These are phyloP conservation scores for Lepidium didymum DNA, from an alignment of 345 rosid species.

Conservation along the genomic window DNA sequence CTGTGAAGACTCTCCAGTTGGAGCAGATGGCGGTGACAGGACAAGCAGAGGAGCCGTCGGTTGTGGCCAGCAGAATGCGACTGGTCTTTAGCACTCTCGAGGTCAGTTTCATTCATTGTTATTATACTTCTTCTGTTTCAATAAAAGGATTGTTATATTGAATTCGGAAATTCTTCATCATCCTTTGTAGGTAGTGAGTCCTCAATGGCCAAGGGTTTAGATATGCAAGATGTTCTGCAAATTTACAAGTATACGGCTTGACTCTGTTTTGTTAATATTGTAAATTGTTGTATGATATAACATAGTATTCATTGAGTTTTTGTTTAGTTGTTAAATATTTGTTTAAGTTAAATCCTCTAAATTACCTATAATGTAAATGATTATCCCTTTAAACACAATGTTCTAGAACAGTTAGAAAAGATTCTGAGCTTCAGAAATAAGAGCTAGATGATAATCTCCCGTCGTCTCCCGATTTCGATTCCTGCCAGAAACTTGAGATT, in stretches of 20 bases:
- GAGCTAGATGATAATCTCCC: no score
- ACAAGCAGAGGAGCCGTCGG: constrained; percentile 72
- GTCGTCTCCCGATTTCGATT: no score
- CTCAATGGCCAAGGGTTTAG: constrained; percentile 84
- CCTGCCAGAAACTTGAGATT: no score
- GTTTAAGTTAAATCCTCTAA: no score
- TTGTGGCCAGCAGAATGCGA: constrained; percentile 85
- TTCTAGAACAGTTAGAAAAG: no score
- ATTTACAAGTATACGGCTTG: neutral
- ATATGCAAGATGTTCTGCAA: neutral
- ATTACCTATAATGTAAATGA: no score
- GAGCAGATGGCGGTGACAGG: constrained; percentile 94
- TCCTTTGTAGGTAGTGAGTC: constrained; percentile 73
- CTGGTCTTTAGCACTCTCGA: constrained; percentile 86
- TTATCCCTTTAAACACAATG: no score
- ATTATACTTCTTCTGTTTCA: neutral
- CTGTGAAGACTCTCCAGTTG: constrained; percentile 88
- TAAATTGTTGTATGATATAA: no score
- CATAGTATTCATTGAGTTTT: no score
- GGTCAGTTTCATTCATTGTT: constrained; percentile 35
- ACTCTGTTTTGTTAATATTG: no score
- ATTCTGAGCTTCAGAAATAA: no score
- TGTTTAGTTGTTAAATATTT: no score
- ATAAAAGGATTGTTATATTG: neutral
- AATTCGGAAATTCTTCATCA: neutral